Conservation (phyloP, 2,329 filamentous ascomycete genomes). For the Clonostachys chloroleuca region DNA sequence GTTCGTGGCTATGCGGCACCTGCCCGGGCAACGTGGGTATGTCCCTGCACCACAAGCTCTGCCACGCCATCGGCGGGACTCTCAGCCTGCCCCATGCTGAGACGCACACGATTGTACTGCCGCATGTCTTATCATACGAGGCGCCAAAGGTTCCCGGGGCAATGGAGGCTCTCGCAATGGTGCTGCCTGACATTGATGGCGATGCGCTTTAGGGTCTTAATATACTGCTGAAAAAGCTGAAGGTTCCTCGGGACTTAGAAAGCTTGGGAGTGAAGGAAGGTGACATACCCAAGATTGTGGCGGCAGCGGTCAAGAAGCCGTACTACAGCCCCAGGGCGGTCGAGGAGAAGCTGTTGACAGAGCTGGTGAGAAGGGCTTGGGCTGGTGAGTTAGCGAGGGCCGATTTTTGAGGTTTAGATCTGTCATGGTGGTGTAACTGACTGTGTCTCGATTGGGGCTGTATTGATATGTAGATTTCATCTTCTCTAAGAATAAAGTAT, state of each 20-base stretch:
- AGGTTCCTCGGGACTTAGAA: slow-evolving; percentile 46
- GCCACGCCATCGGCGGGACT: too few species aligned
- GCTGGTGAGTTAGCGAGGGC: slow-evolving; percentile 48
- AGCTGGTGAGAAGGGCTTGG: slow-evolving; percentile 55
- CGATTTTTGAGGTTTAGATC: slow-evolving; percentile 13
- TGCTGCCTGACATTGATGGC: slow-evolving; percentile 50
- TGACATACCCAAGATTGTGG: slow-evolving; percentile 54
- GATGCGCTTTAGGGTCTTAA: slow-evolving; percentile 56
- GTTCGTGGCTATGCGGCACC: slow-evolving; percentile 60
- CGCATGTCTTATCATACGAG: slow-evolving; percentile 60
- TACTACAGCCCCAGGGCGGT: slow-evolving; percentile 56
- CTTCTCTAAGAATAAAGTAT: too few species aligned
- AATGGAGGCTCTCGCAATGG: slow-evolving; percentile 47
- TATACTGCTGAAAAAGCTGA: slow-evolving; percentile 44
- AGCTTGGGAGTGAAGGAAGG: slow-evolving; percentile 55
- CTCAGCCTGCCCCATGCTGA: too few species aligned
- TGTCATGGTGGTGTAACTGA: too few species aligned
- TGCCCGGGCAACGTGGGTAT: slow-evolving; percentile 55
- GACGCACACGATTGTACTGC: too few species aligned
- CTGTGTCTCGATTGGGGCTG: too few species aligned
- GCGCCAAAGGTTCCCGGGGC: slow-evolving; percentile 46
- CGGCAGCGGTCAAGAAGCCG: slow-evolving; percentile 52
- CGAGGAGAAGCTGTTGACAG: slow-evolving; percentile 44
- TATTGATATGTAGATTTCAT: too few species aligned
- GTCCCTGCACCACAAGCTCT: too few species aligned